Evolutionary conservation across 2,329 filamentous ascomycete species (phyloP), one percentile per base, ranked within the genome.

Genomic region (Fusarium graminum): DNA sequence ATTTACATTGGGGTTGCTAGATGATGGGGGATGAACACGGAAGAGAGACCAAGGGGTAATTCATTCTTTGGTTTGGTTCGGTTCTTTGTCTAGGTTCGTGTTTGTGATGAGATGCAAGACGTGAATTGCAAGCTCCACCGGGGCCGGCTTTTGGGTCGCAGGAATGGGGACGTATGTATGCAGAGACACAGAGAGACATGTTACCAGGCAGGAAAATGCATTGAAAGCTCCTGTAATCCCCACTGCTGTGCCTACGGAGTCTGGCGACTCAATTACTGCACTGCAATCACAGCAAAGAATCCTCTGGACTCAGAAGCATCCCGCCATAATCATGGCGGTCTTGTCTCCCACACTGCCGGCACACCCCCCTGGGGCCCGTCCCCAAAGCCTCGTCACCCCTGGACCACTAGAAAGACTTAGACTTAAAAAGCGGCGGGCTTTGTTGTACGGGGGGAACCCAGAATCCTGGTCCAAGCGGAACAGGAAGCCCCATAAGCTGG

Each of bases 371-470:
- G 32, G 32, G 40, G 12, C 29, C 26, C 32, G 41, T 39, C 28
- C 49, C 39, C 50, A 47, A 55, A 42, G 43, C 29, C 28, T 19
- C 42, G 44, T 46, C 39, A 51, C 44, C 56, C 53, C 38, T 30
- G 47, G 36, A 22, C 57, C 55, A 60, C 39, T 52, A 60, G 55
- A 60, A 44, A 44, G 44, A 60, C 63, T 50, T 50, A 43, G 45
- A 60, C 58, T 60, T 69, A 67, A 72, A 72, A 72, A 72, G 70
- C 70, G 59, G 70, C 70, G 52, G 56, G 46, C 46, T 61, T 51
- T 54, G 56, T 43, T 62, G 42, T 64, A 42, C 53, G 61, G 50
- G 59, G 59, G 64, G 16, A 34, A 70, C 69, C 72, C 69, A 68
- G 68, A 55, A 73, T 70, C 74, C 74, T 59, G 69, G 74, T 69